Evolutionary conservation across 1,139 yeast species (phyloP), one percentile per base, ranked within the genome.

Genomic region (Candida pseudocylindracea): DNA sequence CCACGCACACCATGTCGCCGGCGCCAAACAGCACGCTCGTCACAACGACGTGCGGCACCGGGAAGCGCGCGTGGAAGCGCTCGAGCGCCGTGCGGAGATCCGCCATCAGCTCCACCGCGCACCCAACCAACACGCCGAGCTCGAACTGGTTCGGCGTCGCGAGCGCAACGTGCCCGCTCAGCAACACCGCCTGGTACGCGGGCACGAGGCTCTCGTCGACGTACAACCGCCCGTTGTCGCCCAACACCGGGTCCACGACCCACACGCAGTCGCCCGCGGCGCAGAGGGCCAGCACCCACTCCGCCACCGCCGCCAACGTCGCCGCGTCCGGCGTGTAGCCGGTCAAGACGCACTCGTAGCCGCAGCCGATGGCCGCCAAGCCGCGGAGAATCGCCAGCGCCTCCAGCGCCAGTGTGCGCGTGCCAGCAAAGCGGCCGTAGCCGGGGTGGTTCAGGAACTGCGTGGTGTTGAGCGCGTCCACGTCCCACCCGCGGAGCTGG

Each of bases 251-350:
- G 39, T 57, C 63, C 10, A 57, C 50, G 26, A 57, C 45, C 55
- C 58, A 53, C 2, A 41, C 37, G 20, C 20, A 15, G 20, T 6
- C 6, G 20, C 6, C 20, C 6, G 20, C 20, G 4, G 20, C 20
- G 6, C 20, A 15, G 12, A 27, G 27, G 12, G 32, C 42, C 6
- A 45, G 37, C 46, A 52, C 44, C 30, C 69, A 60, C 15, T 54
- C 48, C 31, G 63, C 63, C 1, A 72, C 63, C 1, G 61, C 60
- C 32, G 49, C 45, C 36, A 74, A 55, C 1, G 67, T 62, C 27
- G 53, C 61, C 2, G 64, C 67, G 31, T 67, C 67, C 11, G 85
- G 81, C 2, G 72, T 58, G 45, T 80, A 80, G 0, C 93, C 93
- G 0, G 83, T 71, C 34, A 79, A 47, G 2, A 79, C 45, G 25